Percentiles rank a stretch among this genome's conserved stretches.
These are phyloP conservation scores for Bidens hawaiensis DNA, from an alignment of 140 eudicot species.

Conservation along the genomic window DNA sequence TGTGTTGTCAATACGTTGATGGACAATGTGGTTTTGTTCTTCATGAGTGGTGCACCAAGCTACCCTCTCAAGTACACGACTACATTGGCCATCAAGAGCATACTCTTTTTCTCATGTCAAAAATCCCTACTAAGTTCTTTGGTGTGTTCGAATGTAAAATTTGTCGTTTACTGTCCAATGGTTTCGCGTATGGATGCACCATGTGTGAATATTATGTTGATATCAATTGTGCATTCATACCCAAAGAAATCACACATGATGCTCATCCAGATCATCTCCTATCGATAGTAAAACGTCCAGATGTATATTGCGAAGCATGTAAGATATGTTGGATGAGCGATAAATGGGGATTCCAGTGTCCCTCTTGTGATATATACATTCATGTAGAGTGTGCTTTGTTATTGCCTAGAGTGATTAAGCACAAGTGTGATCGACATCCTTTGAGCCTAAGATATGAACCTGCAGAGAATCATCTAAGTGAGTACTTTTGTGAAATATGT, in stretches of 20 bases:
- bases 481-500: conserved; percentile 17
- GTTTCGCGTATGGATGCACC: conserved; percentile 10
- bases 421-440: conserved; percentile 9
- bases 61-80: neutral
- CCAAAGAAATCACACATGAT: conserved; percentile 1
- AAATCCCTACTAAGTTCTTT: neutral
- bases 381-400: conserved; percentile 8
- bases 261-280: conserved; percentile 1
- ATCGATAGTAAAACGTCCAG: neutral
- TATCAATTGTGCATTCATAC: conserved; percentile 8
- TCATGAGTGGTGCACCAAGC: conserved; percentile 16
- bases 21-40: conserved; percentile 5
- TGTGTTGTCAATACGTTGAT: neutral
- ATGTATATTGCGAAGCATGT: neutral
- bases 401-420: neutral
- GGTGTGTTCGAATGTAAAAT: neutral
- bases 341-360: neutral
- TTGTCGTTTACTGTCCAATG: neutral
- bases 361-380: neutral
- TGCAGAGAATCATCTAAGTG: neutral
- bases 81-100: neutral
- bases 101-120: neutral
- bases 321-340: accelerated
- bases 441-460: neutral
- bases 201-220: neutral